phyloP scores from a whole-genome alignment of 495 filamentous ascomycete genomes.

The Penicillium silybi region DNA sequence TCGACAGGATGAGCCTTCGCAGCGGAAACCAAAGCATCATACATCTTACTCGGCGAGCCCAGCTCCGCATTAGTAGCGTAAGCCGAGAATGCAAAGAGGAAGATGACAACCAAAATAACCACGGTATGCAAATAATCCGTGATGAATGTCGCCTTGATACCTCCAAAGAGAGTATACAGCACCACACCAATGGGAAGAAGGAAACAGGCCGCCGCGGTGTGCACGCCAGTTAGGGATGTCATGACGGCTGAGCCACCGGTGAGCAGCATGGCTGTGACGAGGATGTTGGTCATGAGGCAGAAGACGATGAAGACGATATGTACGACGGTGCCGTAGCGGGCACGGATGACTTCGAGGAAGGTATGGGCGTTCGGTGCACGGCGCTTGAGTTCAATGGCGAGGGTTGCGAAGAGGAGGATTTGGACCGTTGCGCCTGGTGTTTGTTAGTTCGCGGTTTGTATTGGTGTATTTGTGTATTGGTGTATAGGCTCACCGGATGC shows the following conservation, averaged over 20 bases:
- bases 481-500: conserved; percentile 41
- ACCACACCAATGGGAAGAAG: conserved; percentile 83
- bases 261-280: conserved; percentile 88
- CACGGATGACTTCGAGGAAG: conserved; percentile 72
- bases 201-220: conserved; percentile 85
- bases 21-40: conserved; percentile 72
- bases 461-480: neutral
- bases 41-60: conserved; percentile 76
- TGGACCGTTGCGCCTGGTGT: conserved; percentile 50
- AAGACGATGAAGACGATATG: conserved; percentile 78
- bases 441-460: neutral
- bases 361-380: conserved; percentile 84
- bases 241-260: conserved; percentile 89
- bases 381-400: conserved; percentile 91
- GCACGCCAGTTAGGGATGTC: conserved; percentile 78
- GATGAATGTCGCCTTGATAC: conserved; percentile 73
- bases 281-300: conserved; percentile 77
- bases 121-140: conserved; percentile 87
- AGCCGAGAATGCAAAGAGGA: conserved; percentile 84
- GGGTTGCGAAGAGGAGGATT: conserved; percentile 83
- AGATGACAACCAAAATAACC: conserved; percentile 82
- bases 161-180: conserved; percentile 73
- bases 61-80: conserved; percentile 73
- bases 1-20: conserved; percentile 69
- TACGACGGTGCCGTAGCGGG: conserved; percentile 56